Evolutionary conservation across 1,284 basidiomycete species (phyloP).

Genomic region (Malassezia brasiliensis): DNA sequence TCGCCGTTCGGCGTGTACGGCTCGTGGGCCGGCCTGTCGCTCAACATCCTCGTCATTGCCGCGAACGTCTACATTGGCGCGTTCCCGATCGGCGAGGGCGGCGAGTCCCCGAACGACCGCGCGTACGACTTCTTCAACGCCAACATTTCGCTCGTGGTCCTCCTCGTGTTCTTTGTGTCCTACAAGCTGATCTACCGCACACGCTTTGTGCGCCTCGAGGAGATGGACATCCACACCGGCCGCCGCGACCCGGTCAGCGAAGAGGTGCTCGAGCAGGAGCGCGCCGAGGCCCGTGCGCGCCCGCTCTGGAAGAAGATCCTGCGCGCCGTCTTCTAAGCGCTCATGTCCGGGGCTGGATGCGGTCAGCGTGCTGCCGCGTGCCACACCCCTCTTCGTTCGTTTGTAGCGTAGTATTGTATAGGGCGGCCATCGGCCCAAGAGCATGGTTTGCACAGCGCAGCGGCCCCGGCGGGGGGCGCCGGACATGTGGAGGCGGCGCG

Average conservation of each 20-base stretch:
- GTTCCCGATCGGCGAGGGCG: conserved; percentile 40
- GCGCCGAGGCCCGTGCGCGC: conserved; percentile 27
- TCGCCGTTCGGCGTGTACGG: conserved; percentile 52
- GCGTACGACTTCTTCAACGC: conserved; percentile 52
- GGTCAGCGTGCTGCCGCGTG: too few relatives aligned
- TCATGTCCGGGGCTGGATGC: too few relatives aligned
- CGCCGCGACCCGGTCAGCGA: conserved; percentile 32
- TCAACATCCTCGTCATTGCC: conserved; percentile 33
- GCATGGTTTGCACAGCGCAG: too few relatives aligned
- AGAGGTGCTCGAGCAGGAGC: conserved; percentile 38
- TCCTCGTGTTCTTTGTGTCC: conserved; percentile 24
- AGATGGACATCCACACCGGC: conserved; percentile 44
- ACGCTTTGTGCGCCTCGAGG: conserved; percentile 24
- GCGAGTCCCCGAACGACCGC: conserved; percentile 26
- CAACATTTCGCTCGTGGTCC: conserved; percentile 48
- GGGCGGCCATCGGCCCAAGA: too few relatives aligned
- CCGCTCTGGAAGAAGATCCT: conserved; percentile 31
- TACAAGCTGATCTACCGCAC: conserved; percentile 31
- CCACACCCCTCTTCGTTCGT: too few relatives aligned
- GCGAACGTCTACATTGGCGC: conserved; percentile 27
- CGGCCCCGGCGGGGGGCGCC: too few relatives aligned
- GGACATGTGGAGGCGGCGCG: background rate
- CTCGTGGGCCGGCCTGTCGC: conserved; percentile 49
- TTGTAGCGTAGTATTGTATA: too few relatives aligned
- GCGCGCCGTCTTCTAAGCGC: conserved; percentile 29